Conservation (phyloP, 345 rosid species). For the Cochlearia excelsa region DNA sequence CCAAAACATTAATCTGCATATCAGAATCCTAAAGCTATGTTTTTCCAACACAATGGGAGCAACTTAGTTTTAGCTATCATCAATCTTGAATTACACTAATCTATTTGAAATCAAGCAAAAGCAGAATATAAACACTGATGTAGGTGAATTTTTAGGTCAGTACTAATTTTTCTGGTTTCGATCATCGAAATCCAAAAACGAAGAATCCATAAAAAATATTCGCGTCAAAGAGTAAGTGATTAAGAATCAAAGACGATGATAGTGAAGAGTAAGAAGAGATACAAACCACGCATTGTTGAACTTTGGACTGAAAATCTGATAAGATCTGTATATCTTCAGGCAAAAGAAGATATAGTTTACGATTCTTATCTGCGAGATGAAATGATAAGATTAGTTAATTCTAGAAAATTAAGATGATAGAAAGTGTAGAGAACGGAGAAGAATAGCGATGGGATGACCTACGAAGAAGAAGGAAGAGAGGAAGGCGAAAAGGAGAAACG, state of each 20-base stretch:
- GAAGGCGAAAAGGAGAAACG: constrained; percentile 54
- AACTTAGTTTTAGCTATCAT: too few species aligned
- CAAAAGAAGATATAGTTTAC: constrained; percentile 39
- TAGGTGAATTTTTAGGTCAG: too few species aligned
- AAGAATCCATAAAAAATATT: too few species aligned
- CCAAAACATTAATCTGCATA: not conserved
- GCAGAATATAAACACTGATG: too few species aligned
- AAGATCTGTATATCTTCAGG: constrained; percentile 48
- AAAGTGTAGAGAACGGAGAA: not conserved
- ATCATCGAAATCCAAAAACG: too few species aligned
- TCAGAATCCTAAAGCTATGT: not conserved
- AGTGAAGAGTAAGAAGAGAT: not conserved
- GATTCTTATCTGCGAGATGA: constrained; percentile 39
- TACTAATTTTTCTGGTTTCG: too few species aligned
- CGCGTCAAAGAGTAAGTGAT: too few species aligned
- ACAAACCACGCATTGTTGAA: constrained; percentile 92
- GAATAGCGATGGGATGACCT: constrained; percentile 35
- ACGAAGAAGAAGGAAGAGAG: constrained; percentile 72
- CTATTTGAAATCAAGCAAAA: too few species aligned
- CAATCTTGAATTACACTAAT: too few species aligned
- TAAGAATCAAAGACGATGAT: too few species aligned
- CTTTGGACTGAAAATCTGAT: constrained; percentile 59
- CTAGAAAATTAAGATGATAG: not conserved
- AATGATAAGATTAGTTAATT: not conserved
- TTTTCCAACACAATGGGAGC: too few species aligned